Conservation (phyloP, 2,329 filamentous ascomycete species). For the Orbilia quercus region DNA sequence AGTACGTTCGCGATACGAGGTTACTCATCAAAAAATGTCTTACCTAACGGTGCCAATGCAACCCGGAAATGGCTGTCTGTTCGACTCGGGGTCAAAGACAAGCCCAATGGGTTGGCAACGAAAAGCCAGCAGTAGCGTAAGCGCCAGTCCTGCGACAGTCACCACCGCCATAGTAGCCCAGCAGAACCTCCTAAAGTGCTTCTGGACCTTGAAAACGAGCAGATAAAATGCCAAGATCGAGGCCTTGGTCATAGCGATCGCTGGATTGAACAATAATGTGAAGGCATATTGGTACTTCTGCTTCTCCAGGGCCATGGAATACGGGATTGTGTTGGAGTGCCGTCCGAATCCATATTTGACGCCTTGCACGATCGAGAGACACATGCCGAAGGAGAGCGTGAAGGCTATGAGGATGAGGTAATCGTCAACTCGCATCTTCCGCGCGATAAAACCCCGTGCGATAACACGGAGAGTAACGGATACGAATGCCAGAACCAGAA, state of each 20-base stretch:
- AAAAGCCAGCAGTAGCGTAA: slow-evolving; percentile 88
- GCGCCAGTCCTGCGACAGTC: slow-evolving; percentile 78
- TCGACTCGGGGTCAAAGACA: slow-evolving; percentile 68
- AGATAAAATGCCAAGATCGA: slow-evolving; percentile 94
- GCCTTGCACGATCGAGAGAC: slow-evolving; percentile 68
- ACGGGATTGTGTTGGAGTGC: slow-evolving; percentile 66
- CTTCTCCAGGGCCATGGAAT: slow-evolving; percentile 45
- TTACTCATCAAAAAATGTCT: slow-evolving; percentile 7
- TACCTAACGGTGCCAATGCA: slow-evolving; percentile 54
- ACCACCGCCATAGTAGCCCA: slow-evolving; percentile 81
- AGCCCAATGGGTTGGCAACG: slow-evolving; percentile 82
- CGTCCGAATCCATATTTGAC: slow-evolving; percentile 62
- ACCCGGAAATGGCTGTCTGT: slow-evolving; percentile 51
- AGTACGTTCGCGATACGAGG: slow-evolving; percentile 2
- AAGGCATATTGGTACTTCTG: slow-evolving; percentile 51
- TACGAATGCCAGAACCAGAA: slow-evolving; percentile 57
- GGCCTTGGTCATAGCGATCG: slow-evolving; percentile 89
- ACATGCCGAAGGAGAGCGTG: slow-evolving; percentile 64
- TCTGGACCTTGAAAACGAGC: slow-evolving; percentile 80
- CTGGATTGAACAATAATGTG: slow-evolving; percentile 74
- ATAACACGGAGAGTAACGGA: slow-evolving; percentile 59
- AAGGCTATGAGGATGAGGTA: slow-evolving; percentile 59
- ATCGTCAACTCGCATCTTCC: slow-evolving; percentile 58
- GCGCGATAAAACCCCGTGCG: slow-evolving; percentile 58
- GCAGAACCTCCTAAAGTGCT: slow-evolving; percentile 82